Conservation (phyloP, 345 rosid species). For the Salix dunnii region DNA sequence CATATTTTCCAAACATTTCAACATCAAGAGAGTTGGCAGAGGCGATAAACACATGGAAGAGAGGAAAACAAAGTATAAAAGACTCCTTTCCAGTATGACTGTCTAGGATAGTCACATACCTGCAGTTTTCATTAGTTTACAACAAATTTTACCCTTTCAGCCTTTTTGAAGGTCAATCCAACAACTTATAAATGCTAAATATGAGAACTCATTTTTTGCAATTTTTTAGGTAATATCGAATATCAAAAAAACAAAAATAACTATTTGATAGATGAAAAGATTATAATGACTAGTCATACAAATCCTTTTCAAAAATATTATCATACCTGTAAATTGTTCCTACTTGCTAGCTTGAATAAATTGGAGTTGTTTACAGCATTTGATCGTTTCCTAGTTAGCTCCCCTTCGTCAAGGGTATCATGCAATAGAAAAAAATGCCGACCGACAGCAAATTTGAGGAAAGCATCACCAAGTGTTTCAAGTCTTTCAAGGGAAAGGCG, state of each 20-base stretch:
- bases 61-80: not conserved
- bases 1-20: not conserved
- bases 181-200: no score
- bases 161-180: not conserved
- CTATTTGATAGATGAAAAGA: not conserved
- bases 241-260: not conserved
- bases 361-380: constrained; percentile 72
- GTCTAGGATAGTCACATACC: not conserved
- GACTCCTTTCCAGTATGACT: not conserved
- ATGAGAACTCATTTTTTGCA: no score
- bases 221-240: no score
- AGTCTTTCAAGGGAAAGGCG: constrained; percentile 92
- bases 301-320: constrained; percentile 9
- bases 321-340: constrained; percentile 69
- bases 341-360: constrained; percentile 59
- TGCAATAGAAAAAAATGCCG: constrained; percentile 73
- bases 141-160: not conserved
- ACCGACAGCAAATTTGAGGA: constrained; percentile 81
- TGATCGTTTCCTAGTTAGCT: constrained; percentile 74
- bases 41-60: not conserved
- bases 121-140: not conserved
- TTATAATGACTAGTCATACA: not conserved
- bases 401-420: constrained; percentile 78
- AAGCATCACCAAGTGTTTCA: constrained; percentile 85
- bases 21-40: not conserved